Conservation (phyloP, 176 grass and related monocot species). For the Raddia guianensis region DNA sequence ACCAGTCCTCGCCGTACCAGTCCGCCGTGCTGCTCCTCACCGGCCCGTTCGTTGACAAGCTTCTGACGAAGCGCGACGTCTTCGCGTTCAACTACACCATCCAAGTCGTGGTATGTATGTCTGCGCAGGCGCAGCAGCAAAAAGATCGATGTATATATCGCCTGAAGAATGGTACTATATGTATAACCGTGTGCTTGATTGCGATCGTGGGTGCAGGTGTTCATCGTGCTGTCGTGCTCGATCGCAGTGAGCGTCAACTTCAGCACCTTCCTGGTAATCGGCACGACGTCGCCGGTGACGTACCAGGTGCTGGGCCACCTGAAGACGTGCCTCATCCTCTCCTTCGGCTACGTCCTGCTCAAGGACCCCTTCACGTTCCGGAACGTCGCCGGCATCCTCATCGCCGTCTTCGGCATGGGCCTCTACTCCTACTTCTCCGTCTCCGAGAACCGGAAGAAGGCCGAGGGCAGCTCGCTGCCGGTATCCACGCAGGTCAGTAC, state of each 20-base stretch:
- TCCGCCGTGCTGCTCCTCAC: conserved; percentile 70
- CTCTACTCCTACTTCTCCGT: conserved; percentile 84
- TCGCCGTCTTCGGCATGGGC: conserved; percentile 92
- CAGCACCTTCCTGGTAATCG: conserved; percentile 96
- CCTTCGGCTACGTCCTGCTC: conserved; percentile 75
- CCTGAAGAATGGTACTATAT: too few species aligned
- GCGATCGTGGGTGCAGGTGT: conserved; percentile 43
- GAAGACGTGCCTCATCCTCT: conserved; percentile 91
- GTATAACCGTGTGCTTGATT: too few species aligned
- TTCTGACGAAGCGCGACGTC: conserved; percentile 71
- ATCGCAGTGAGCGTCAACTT: conserved; percentile 90
- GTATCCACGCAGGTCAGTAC: conserved; percentile 34
- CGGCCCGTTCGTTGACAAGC: conserved; percentile 82
- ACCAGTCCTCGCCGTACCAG: conserved; percentile 89
- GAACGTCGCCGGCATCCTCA: conserved; percentile 80
- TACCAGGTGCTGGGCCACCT: conserved; percentile 97
- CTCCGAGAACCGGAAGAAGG: conserved; percentile 67
- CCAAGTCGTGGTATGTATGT: conserved; percentile 62
- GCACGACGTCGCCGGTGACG: conserved; percentile 88
- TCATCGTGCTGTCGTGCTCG: conserved; percentile 75
- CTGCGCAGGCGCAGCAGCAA: not conserved
- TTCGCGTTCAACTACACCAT: conserved; percentile 68
- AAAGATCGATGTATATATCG: not conserved
- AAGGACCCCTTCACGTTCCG: conserved; percentile 71
- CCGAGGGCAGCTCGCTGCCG: conserved; percentile 32